A percentile compares a stretch with the other conserved stretches of the same genome.
phyloP scores from a whole-genome alignment of 768 basidiomycete genomes.

The Rhizopogon roseolus region DNA sequence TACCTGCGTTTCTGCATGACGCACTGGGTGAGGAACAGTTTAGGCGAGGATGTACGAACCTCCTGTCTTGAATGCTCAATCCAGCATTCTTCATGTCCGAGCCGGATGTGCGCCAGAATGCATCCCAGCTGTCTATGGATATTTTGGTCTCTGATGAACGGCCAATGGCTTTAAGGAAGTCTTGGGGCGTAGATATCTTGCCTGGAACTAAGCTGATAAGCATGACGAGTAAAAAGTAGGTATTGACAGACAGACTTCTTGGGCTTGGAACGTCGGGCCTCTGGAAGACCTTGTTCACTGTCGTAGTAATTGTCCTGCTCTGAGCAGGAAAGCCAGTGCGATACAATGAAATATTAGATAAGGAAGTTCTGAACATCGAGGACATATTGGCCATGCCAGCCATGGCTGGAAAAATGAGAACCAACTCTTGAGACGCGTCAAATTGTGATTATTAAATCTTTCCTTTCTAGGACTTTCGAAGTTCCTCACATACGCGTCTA shows the following conservation, averaged over 20 bases:
- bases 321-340: constrained; percentile 23
- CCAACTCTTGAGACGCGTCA: background rate
- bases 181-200: constrained; percentile 48
- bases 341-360: background rate
- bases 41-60: constrained; percentile 37
- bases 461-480: too few species aligned
- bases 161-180: constrained; percentile 74
- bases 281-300: constrained; percentile 4
- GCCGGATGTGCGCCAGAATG: constrained; percentile 62
- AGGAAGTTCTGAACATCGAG: background rate
- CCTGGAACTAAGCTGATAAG: constrained; percentile 28
- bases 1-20: constrained; percentile 43
- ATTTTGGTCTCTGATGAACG: constrained; percentile 63
- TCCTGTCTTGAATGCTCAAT: constrained; percentile 61
- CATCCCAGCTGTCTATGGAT: constrained; percentile 61
- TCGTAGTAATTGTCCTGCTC: constrained; percentile 20
- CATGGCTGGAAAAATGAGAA: background rate
- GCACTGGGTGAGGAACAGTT: constrained; percentile 4
- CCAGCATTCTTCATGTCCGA: constrained; percentile 60
- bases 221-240: background rate
- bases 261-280: constrained; percentile 16
- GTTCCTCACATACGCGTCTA: too few species aligned
- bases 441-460: too few species aligned
- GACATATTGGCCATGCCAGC: background rate
- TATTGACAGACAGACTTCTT: constrained; percentile 12